phyloP scores from a whole-genome alignment of 768 basidiomycete species.

The Gautieria morchelliformis region DNA sequence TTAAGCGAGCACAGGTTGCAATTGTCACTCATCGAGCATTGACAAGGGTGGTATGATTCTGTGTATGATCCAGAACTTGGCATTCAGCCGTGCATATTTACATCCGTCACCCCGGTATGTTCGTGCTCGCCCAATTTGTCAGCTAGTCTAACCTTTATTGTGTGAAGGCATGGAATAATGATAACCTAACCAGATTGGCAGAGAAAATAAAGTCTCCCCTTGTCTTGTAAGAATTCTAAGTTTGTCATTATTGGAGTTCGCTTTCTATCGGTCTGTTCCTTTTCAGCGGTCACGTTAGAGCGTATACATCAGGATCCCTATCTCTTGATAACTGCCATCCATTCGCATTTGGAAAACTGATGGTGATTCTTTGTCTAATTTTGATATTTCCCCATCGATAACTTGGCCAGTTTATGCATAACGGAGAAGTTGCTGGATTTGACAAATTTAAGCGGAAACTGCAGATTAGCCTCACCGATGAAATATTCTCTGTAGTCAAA shows the following conservation, averaged over 20 bases:
- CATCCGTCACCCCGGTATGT: slow-evolving; percentile 82
- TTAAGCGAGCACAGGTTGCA: too few relatives aligned
- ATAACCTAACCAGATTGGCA: slow-evolving; percentile 84
- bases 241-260: background rate
- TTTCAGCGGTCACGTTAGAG: slow-evolving; percentile 75
- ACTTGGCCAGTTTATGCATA: slow-evolving; percentile 81
- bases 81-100: slow-evolving; percentile 89
- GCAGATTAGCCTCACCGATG: slow-evolving; percentile 68
- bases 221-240: slow-evolving; percentile 60
- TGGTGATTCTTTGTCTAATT: slow-evolving; percentile 42
- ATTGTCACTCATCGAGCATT: background rate
- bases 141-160: background rate
- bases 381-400: background rate
- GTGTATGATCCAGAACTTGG: slow-evolving; percentile 76
- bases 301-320: slow-evolving; percentile 86
- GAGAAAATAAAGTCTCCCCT: slow-evolving; percentile 96
- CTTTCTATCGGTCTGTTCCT: slow-evolving; percentile 16
- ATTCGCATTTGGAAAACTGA: slow-evolving; percentile 83
- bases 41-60: slow-evolving; percentile 87
- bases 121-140: background rate
- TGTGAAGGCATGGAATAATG: slow-evolving; percentile 91
- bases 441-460: slow-evolving; percentile 68
- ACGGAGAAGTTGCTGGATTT: slow-evolving; percentile 88
- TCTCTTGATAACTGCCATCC: slow-evolving; percentile 94
- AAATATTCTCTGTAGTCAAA: slow-evolving; percentile 76